Evolutionary conservation across 306 rosid genomes (phyloP).

Genomic region (Prunus kanzakura): DNA sequence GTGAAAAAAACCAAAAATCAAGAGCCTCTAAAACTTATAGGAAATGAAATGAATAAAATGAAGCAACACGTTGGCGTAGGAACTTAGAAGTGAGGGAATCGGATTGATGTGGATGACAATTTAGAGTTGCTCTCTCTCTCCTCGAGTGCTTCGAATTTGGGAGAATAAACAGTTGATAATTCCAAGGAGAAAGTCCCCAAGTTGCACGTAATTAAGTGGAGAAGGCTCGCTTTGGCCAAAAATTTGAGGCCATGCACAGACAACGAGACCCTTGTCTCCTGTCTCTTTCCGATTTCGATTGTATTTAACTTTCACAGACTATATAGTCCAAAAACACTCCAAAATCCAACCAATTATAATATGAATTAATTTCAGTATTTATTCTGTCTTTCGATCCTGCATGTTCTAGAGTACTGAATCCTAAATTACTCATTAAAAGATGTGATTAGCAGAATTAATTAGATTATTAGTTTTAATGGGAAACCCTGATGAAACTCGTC

Average conservation of each 20-base stretch:
- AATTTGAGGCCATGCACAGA: neutral
- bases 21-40: no score
- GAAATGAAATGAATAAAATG: no score
- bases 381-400: neutral
- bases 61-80: neutral
- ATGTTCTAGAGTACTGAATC: neutral
- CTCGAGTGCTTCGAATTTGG: neutral
- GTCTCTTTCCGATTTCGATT: constrained; percentile 4
- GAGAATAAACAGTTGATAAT: neutral
- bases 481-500: neutral
- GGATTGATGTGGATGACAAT: neutral
- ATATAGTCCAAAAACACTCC: neutral
- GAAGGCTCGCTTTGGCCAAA: neutral
- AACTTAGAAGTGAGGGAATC: neutral
- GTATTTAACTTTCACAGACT: neutral
- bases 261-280: constrained; percentile 16
- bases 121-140: neutral
- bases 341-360: neutral
- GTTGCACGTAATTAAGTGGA: neutral
- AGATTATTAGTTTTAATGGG: neutral
- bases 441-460: neutral
- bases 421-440: neutral
- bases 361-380: neutral
- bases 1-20: no score
- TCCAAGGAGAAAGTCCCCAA: neutral